phyloP scores from a whole-genome alignment of 257 asterid genomes.

The Jasminum sambac region DNA sequence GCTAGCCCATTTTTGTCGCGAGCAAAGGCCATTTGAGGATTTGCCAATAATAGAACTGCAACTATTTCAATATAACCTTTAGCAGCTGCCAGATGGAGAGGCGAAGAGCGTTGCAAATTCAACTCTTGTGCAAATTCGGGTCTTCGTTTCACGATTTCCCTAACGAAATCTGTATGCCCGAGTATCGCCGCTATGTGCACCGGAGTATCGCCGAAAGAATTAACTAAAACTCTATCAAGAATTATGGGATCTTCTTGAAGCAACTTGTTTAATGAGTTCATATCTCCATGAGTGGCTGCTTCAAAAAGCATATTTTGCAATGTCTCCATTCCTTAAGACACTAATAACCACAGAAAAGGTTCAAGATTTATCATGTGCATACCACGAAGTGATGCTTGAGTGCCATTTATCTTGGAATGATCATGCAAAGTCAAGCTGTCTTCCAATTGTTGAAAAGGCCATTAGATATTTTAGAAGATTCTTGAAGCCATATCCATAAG shows the following conservation, averaged over 20 bases:
- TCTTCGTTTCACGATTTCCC: slow-evolving; percentile 24
- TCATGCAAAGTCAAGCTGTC: no score
- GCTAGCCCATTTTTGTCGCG: slow-evolving; percentile 40
- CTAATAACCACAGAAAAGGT: no score
- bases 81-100: slow-evolving; percentile 42
- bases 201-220: slow-evolving; percentile 34
- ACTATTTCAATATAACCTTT: slow-evolving; percentile 34
- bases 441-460: no score
- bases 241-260: slow-evolving; percentile 28
- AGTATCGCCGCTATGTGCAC: slow-evolving; percentile 43
- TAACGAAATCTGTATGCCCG: slow-evolving; percentile 27
- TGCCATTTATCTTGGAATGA: no score
- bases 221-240: slow-evolving; percentile 17
- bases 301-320: slow-evolving; percentile 29
- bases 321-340: not conserved
- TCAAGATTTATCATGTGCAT: no score
- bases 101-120: slow-evolving; percentile 30
- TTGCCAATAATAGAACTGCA: slow-evolving; percentile 7
- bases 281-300: slow-evolving; percentile 31
- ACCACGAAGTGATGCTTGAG: no score
- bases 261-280: not conserved
- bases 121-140: slow-evolving; percentile 31
- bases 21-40: slow-evolving; percentile 25
- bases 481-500: no score
- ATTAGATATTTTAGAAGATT: no score